A percentile compares a stretch with the other conserved stretches of the same genome.
phyloP scores from a whole-genome alignment of 192 early-diverging fungal species.

The Geranomyces variabilis region DNA sequence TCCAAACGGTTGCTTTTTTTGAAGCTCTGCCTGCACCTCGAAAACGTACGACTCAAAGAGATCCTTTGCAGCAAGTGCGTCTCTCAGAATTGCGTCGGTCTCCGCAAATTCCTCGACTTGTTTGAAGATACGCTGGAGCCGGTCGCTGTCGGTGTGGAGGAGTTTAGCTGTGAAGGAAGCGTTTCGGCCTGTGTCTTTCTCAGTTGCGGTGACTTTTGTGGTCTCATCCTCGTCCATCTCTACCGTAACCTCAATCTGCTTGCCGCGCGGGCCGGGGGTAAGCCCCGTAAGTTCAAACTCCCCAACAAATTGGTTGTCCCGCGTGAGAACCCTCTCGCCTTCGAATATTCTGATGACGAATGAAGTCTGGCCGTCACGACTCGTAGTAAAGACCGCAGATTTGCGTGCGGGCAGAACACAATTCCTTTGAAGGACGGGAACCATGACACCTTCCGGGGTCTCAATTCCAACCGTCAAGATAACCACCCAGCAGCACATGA shows the following conservation, averaged over 20 bases:
- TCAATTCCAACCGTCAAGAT: conserved; percentile 92
- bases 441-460: conserved; percentile 96
- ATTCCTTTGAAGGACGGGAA: conserved; percentile 89
- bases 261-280: conserved; percentile 86
- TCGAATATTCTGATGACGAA: conserved; percentile 94
- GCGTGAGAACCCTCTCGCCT: conserved; percentile 90
- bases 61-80: conserved; percentile 69
- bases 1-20: too few species aligned
- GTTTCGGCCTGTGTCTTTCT: conserved; percentile 89
- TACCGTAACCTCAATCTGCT: conserved; percentile 91
- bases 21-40: too few species aligned
- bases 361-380: conserved; percentile 92
- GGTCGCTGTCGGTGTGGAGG: conserved; percentile 81
- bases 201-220: conserved; percentile 87
- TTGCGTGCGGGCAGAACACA: conserved; percentile 92
- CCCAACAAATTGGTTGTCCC: conserved; percentile 94
- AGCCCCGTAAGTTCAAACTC: conserved; percentile 93
- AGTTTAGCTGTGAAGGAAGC: conserved; percentile 92
- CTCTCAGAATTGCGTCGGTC: conserved; percentile 85
- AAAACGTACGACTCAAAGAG: conserved; percentile 92
- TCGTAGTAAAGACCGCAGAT: conserved; percentile 93
- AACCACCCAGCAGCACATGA: conserved; percentile 83
- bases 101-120: conserved; percentile 91
- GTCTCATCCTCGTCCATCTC: conserved; percentile 93
- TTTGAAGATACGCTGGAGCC: conserved; percentile 90